Base-by-base conservation (phyloP, 106 monocot species). In the Apostasia shenzhenica region DNA sequence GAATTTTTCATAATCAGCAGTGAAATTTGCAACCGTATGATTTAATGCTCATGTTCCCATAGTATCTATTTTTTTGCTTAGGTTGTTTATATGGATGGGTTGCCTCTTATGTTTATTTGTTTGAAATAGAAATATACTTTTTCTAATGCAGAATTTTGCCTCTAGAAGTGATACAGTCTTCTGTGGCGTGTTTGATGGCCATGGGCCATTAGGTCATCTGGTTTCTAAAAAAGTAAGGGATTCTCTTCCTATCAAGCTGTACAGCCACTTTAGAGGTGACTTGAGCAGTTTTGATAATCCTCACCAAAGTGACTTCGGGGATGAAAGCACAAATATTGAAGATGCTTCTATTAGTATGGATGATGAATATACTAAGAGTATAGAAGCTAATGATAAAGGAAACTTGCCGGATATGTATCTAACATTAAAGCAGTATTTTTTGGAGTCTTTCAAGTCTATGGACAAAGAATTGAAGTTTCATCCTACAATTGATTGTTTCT, bases 141-240 rank as follows among this genome's bases (percentile, higher is more conserved):
- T 26, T 26, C 26, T 26, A 26, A 26, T 75, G 57, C 41, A 94
- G 94, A 85, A 84, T 80, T 94, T 87, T 49, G 39, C 56, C 51
- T 75, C 76, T 65, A 79, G 74, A 55, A 74, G 65, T 38, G 90
- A 90, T 60, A 85, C 87, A 26, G 58, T 85, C 44, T 94, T 94
- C 76, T 94, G 94, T 75, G 94, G 94, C 40, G 87, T 94, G n/a
- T 94, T 94, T 79, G 94, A 94, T 83, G 94, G 94, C 43, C 94
- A 94, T 73, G 94, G 94, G 10, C 94, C 94, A 14, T 90, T 70
- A 59, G 94, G 94, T 40, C 94, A 94, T 72, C 73, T 94, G 79
- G 94, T 94, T 57, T 78, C 94, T 7, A 94, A 67, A 79, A 84
- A 81, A 82, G 90, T 94, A 13, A 87, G 94, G 85, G 94, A 94